A percentile compares a stretch with the other conserved stretches of the same genome.
Conservation (phyloP, 257 asterid genomes). For the Capsicum rhomboideum region DNA sequence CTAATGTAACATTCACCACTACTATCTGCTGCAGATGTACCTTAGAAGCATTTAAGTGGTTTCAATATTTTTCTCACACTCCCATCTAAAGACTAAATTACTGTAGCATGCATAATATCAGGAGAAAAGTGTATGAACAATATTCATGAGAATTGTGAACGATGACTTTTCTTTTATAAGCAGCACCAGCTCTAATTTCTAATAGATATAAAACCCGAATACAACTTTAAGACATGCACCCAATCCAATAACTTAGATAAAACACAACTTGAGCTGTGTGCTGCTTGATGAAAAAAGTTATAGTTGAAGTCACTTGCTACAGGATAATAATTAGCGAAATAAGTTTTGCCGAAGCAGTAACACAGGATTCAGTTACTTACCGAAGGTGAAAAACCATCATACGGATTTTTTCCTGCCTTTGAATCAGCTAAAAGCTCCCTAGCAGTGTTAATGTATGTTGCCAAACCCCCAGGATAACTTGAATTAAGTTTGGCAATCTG, state of each 20-base stretch:
- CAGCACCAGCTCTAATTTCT: not conserved
- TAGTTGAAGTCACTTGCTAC: not conserved
- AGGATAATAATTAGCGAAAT: not conserved
- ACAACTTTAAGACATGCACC: not conserved
- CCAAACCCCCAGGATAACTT: slow-evolving; percentile 87
- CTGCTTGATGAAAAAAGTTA: not conserved
- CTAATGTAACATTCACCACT: not conserved
- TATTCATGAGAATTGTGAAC: not conserved
- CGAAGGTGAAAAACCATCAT: slow-evolving; percentile 91
- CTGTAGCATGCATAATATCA: not conserved
- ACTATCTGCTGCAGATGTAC: not conserved
- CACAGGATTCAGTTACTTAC: slow-evolving; percentile 43
- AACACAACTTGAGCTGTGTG: not conserved
- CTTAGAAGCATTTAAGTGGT: not conserved
- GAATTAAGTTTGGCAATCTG: slow-evolving; percentile 76
- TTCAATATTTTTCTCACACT: not conserved
- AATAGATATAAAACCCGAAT: not conserved
- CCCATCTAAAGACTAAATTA: not conserved
- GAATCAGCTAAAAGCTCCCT: slow-evolving; percentile 92
- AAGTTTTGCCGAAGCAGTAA: not conserved
- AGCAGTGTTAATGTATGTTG: slow-evolving; percentile 74
- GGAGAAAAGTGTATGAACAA: not conserved
- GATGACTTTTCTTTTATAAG: not conserved
- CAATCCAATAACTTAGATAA: not conserved
- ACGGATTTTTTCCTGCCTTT: slow-evolving; percentile 92